These are phyloP conservation scores for Magnusiomyces sp. DNA, from an alignment of 1,139 yeast genomes.

Conservation along the genomic window DNA sequence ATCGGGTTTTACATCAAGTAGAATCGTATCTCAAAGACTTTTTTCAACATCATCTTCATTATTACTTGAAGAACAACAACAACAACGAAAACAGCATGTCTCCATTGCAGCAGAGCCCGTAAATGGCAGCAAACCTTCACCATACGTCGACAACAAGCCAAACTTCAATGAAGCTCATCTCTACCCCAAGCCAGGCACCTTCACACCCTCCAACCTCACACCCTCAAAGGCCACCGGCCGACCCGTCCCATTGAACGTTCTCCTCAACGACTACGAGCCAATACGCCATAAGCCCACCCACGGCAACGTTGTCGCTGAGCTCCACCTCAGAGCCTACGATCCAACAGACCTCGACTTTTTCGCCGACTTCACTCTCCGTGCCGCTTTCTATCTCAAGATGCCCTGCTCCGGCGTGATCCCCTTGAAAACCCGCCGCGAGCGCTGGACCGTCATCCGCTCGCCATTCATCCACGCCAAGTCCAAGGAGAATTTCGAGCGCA, in stretches of 20 bases:
- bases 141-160: too few relatives aligned
- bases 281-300: slow-evolving; percentile 57
- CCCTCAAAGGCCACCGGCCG: slow-evolving; percentile 28
- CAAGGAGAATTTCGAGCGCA: slow-evolving; percentile 88
- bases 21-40: too few relatives aligned
- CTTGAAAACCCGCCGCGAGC: slow-evolving; percentile 62
- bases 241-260: slow-evolving; percentile 77
- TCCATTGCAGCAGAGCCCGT: too few relatives aligned
- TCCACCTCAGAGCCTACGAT: slow-evolving; percentile 67
- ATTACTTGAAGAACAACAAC: too few relatives aligned
- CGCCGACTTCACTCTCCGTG: slow-evolving; percentile 79
- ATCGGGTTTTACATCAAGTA: too few relatives aligned
- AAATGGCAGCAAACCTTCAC: too few relatives aligned
- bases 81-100: too few relatives aligned
- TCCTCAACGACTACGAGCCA: slow-evolving; percentile 76
- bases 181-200: slow-evolving; percentile 22
- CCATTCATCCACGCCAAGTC: slow-evolving; percentile 94
- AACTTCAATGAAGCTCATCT: too few relatives aligned
- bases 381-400: slow-evolving; percentile 81
- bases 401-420: slow-evolving; percentile 69
- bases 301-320: slow-evolving; percentile 47
- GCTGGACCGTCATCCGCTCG: slow-evolving; percentile 89
- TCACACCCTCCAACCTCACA: slow-evolving; percentile 21
- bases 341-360: slow-evolving; percentile 64
- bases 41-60: too few relatives aligned